A percentile compares a stretch with the other conserved stretches of the same genome.
phyloP scores from a whole-genome alignment of 768 basidiomycete species.

The Paxillus ammoniavirescens region DNA sequence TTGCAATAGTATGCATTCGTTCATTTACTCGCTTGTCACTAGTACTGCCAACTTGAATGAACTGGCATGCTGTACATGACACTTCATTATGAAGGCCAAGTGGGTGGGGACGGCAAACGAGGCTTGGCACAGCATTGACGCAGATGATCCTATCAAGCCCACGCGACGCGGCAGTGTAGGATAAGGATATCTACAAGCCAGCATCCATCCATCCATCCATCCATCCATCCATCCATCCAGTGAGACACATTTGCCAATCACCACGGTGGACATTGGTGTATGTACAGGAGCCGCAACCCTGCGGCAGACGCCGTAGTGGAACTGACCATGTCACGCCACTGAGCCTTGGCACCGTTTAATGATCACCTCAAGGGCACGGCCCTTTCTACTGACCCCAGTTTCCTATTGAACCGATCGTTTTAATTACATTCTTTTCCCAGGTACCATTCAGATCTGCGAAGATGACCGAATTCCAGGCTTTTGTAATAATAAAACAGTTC shows the following conservation, averaged over 20 bases:
- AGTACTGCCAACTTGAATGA: neutral
- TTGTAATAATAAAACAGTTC: neutral
- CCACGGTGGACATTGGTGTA: neutral
- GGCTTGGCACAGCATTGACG: slow-evolving; percentile 1
- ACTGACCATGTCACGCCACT: slow-evolving; percentile 21
- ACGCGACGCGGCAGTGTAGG: neutral
- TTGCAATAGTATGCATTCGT: slow-evolving; percentile 3
- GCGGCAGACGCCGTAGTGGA: slow-evolving; percentile 15
- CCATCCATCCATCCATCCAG: no score
- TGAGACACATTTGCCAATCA: neutral
- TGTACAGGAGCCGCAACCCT: neutral
- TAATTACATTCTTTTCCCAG: neutral
- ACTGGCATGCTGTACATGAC: slow-evolving; percentile 10
- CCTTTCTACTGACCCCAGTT: slow-evolving; percentile 9
- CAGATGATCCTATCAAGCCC: neutral
- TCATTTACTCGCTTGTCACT: slow-evolving; percentile 9
- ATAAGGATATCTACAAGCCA: neutral
- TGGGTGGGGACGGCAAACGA: slow-evolving; percentile 13
- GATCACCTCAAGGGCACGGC: slow-evolving; percentile 19
- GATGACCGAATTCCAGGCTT: neutral
- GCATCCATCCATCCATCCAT: neutral
- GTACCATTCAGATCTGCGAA: neutral
- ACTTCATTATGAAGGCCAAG: neutral
- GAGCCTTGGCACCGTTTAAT: slow-evolving; percentile 21
- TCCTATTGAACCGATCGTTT: slow-evolving; percentile 11